Evolutionary conservation across 768 basidiomycete species (phyloP), one percentile per base, ranked within the genome.

Genomic region (Podaxis sp.): DNA sequence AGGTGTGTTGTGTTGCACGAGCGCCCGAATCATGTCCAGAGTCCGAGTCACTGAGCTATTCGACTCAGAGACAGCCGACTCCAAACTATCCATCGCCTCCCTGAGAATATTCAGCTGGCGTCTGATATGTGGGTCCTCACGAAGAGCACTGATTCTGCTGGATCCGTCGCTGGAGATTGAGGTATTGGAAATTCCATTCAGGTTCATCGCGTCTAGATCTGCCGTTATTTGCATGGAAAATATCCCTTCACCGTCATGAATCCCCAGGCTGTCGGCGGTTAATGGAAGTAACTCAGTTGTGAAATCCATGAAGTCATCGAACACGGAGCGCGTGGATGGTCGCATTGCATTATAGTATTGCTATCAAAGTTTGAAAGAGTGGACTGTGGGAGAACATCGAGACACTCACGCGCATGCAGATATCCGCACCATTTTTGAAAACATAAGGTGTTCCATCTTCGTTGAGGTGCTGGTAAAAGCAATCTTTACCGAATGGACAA

Each of bases 401-500:
- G 24, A 63, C 15, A 65, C 69, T 40, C 65, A 87, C 87, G 63
- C 72, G 77, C 83, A 89, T 84, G 61, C 76, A 82, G 22, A 75
- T 73, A 38, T 83, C 82, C 22, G 80, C 80, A 5, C 89, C 90
- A 46, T 83, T 74, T 42, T 71, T 67, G 68, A 89, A 89, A 2
- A 82, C 67, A 65, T 84, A 78, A 0, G 78, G 77, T 8, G 88
- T 84, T 11, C 91, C 92, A 66, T 93, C 91, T 0, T 76, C 74
- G 26, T 88, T 87, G 54, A 76, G 67, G 69, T 94, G 92, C 67
- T 85, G 82, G 70, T 92, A 94, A 71, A 94, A 92, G 70, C 92
- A 94, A 63, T 93, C 92, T 53, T 79, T 78, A 48, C 92, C 92
- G 66, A 90, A 94, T 0, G 90, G 92, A 73, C 92, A 94, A 58